Percentiles rank a stretch among this genome's conserved stretches.
Evolutionary conservation across 75 land plant species (phyloP).

Genomic region (Sequoia sempervirens): DNA sequence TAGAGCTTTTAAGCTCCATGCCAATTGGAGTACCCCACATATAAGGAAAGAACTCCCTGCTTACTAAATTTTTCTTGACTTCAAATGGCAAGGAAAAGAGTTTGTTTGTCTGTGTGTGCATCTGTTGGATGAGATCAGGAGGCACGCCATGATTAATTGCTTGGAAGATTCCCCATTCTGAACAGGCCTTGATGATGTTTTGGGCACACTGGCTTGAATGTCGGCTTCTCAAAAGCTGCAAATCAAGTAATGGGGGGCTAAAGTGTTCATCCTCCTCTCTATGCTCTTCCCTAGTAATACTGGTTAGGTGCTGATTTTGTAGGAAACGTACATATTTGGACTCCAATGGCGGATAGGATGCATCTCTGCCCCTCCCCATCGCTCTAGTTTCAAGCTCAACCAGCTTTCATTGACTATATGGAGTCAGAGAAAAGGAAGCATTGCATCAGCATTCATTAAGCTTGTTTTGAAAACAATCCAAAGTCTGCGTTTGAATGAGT

Average conservation of each 20-base stretch:
- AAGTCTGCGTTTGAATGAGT: no score
- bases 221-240: background rate
- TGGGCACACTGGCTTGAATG: slow-evolving; percentile 1
- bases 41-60: slow-evolving; percentile 21
- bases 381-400: no score
- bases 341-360: no score
- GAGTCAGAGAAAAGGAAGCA: no score
- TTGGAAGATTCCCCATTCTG: slow-evolving; percentile 33
- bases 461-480: no score
- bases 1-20: background rate
- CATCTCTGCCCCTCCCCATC: no score
- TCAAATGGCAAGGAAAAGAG: slow-evolving; percentile 22
- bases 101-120: slow-evolving; percentile 13
- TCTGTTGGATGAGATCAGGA: slow-evolving; percentile 8
- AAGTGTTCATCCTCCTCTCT: background rate
- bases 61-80: slow-evolving; percentile 17
- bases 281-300: no score
- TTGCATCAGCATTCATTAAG: no score
- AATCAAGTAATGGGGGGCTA: background rate
- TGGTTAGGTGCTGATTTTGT: no score
- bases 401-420: no score
- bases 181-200: slow-evolving; percentile 14
- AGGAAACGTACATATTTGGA: no score
- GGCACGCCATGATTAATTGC: slow-evolving; percentile 34
- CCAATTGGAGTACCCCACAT: slow-evolving; percentile 11